Evolutionary conservation across 192 early-diverging fungal species (phyloP), one percentile per base, ranked within the genome.

Genomic region (Linnemannia schmuckeri): DNA sequence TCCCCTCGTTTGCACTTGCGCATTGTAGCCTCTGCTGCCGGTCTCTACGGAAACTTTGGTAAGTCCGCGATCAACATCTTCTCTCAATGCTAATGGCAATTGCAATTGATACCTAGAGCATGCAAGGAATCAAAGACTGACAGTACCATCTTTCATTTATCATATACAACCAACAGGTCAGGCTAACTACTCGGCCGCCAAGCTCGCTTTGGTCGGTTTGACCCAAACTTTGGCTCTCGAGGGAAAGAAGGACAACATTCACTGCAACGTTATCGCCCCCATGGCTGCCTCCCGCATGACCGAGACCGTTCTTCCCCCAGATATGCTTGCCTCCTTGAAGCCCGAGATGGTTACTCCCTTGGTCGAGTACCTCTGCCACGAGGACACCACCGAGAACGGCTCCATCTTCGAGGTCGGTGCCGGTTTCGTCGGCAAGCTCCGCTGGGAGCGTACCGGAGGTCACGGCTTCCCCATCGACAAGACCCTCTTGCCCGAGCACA

Each of bases 41-140:
- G 99, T 77, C 95, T 99, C 75, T 99, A 99, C 88, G 99, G 99
- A 76, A 99, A 99, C 93, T 99, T 98, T 93, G 99, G 99, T 66
- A 87, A 87, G 85, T 66, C n/a, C 17, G 18, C 20, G 30, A 40
- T 33, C 52, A 37, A 9, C 94, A 96, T 35, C 55, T 27, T 54
- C 38, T 22, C n/a, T 76, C 4, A 54, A 54, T 7, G 20, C 18
- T 18, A 18, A 22, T 66, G 4, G 22, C 46, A 35, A 24, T 33
- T 22, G 24, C 35, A 61, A 66, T 41, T 63, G 61, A 66, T 66
- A 33, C 27, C 9, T 22, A 33, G 0, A 66, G 61, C 24, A 78
- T 37, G 22, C 18, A 72, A 44, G 24, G 30, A 18, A 57, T 18
- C 70, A 42, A 70, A 57, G 13, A 66, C 61, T 66, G 33, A 66